phyloP scores from a whole-genome alignment of 345 rosid genomes.

The Rhodomyrtus tomentosa region DNA sequence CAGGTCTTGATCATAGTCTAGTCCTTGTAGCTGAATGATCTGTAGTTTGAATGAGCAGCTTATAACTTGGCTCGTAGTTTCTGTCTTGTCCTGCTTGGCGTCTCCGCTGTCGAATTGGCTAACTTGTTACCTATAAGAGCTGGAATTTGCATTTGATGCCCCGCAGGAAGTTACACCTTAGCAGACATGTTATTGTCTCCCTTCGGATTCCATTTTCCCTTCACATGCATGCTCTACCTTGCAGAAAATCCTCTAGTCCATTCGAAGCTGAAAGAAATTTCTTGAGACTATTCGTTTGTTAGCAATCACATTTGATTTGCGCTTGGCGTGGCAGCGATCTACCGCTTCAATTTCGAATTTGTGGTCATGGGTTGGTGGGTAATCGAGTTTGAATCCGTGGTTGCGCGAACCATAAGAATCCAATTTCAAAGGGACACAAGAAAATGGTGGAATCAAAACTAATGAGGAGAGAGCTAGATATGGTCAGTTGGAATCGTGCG shows the following conservation, averaged over 20 bases:
- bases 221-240: not conserved
- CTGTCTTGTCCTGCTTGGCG: not conserved
- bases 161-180: not conserved
- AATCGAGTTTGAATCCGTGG: not conserved
- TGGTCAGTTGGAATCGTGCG: no score
- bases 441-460: not conserved
- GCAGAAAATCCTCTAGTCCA: not conserved
- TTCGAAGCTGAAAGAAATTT: not conserved
- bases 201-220: not conserved
- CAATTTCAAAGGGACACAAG: not conserved
- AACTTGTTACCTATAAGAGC: not conserved
- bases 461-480: not conserved
- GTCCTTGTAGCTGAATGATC: slow-evolving; percentile 33
- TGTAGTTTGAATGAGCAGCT: not conserved
- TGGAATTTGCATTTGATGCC: not conserved
- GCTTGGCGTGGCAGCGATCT: not conserved
- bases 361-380: not conserved
- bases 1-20: slow-evolving; percentile 80
- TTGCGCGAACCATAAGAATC: not conserved
- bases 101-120: not conserved
- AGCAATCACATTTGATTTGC: not conserved
- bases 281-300: not conserved
- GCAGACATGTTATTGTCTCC: not conserved
- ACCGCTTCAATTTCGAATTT: not conserved
- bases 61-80: not conserved